Percentiles rank a stretch among this genome's conserved stretches.
Conservation (phyloP, 805 yeast species). For the Cyberlindnera amylophila region DNA sequence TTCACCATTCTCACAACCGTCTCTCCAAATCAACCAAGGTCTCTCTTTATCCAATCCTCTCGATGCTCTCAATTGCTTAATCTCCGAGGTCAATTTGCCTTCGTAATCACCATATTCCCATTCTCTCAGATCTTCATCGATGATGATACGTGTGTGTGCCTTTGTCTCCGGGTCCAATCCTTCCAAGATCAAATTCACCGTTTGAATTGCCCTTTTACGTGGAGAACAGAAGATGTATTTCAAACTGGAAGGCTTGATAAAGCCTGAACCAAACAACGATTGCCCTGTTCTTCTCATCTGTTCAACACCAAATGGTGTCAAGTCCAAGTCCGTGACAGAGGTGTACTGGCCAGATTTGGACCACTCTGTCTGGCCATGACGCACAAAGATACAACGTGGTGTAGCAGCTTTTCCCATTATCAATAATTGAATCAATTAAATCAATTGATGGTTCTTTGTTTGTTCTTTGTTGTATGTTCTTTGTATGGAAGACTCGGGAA, state of each 20-base stretch:
- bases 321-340: slow-evolving; percentile 74
- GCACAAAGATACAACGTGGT: slow-evolving; percentile 68
- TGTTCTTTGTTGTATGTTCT: not conserved
- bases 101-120: slow-evolving; percentile 98
- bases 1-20: slow-evolving; percentile 94
- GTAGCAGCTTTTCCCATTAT: slow-evolving; percentile 34
- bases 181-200: slow-evolving; percentile 61
- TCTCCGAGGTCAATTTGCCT: slow-evolving; percentile 69
- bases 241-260: slow-evolving; percentile 61
- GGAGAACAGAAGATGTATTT: slow-evolving; percentile 77
- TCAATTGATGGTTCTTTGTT: not conserved
- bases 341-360: slow-evolving; percentile 92
- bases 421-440: not conserved
- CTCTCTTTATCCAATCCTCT: slow-evolving; percentile 51
- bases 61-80: slow-evolving; percentile 51
- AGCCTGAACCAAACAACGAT: slow-evolving; percentile 58
- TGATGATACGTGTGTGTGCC: slow-evolving; percentile 39
- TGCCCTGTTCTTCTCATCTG: slow-evolving; percentile 76
- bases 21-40: slow-evolving; percentile 82
- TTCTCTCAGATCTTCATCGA: slow-evolving; percentile 74
- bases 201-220: slow-evolving; percentile 71
- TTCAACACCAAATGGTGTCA: slow-evolving; percentile 72
- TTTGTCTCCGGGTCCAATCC: slow-evolving; percentile 41
- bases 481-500: too few species aligned
- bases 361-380: slow-evolving; percentile 96